Evolutionary conservation across 768 basidiomycete genomes (phyloP), one percentile per base, ranked within the genome.

Genomic region (Rhodotorula diobovata): DNA sequence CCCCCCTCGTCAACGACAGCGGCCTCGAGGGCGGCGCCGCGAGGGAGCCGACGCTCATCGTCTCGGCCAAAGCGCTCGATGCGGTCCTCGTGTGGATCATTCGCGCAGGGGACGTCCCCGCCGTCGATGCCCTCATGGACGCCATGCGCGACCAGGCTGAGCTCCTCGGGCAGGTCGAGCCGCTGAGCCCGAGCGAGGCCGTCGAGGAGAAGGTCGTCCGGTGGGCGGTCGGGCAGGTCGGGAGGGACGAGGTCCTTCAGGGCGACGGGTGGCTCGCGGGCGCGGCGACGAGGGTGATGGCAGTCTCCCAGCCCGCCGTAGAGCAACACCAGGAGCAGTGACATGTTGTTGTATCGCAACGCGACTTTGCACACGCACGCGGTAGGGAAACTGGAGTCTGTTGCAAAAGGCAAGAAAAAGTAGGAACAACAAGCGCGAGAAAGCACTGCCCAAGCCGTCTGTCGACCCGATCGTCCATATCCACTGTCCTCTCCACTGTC

Each of bases 221-320:
- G 32, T 71, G 70, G 70, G 64, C 64, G 37, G 56, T 66, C 25
- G 48, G 16, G 37, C 37, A 28, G 20, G 28, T 18, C 9, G 70
- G 70, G 0, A 25, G 53, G 34, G 63, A 46, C 3, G 34, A 34
- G 53, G 59, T 61, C 12, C 23, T 15, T 0, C 32, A 7, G 0
- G 11, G 60, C 18, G 15, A 57, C 6, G 64, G 64, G 25, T 41
- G 60, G 34, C 54, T 71, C 10, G 48, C 43, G 14, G 32, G 15
- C 7, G 30, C 39, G 50, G 65, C 61, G 65, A 48, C 45, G n/a
- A 61, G 32, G 60, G 5, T 7, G 23, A 46, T 21, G 32, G 7
- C n/a, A 34, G 35, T 14, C 30, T 34, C 39, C 41, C 12, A 43
- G 41, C 14, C 11, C 8, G 41, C 6, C 2, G 41, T 43, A 43